A percentile compares a stretch with the other conserved stretches of the same genome.
These are phyloP conservation scores for Botrytis tulipae DNA, from an alignment of 2,329 filamentous ascomycete species.

Conservation along the genomic window DNA sequence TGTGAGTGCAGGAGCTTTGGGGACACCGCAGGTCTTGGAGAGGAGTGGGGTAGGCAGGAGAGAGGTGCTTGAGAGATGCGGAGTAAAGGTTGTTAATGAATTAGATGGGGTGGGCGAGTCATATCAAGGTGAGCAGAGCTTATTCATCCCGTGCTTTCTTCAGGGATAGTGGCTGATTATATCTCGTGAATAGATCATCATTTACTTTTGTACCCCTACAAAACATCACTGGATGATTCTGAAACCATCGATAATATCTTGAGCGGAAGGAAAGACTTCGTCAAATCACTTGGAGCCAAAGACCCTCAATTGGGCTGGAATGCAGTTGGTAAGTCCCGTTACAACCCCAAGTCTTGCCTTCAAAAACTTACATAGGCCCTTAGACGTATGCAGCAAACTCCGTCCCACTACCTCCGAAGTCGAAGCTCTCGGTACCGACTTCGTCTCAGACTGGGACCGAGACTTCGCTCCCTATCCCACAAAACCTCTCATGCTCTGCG, in stretches of 20 bases:
- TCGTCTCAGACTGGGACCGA: constrained; percentile 53
- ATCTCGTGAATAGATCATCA: constrained; percentile 45
- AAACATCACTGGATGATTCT: constrained; percentile 44
- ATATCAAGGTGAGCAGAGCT: constrained; percentile 44
- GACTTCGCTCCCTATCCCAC: constrained; percentile 47
- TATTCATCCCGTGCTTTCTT: neutral
- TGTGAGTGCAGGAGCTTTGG: constrained; percentile 42
- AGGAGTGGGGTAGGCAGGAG: constrained; percentile 59
- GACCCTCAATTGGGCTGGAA: constrained; percentile 58
- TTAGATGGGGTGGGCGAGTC: constrained; percentile 53
- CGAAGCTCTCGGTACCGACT: constrained; percentile 49
- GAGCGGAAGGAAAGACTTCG: constrained; percentile 47
- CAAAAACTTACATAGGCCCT: neutral
- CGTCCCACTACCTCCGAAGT: constrained; percentile 56
- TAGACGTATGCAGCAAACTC: constrained; percentile 55
- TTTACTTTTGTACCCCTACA: constrained; percentile 53
- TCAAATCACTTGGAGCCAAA: constrained; percentile 46
- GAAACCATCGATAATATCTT: constrained; percentile 56
- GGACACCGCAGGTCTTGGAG: constrained; percentile 51
- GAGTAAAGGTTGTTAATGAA: constrained; percentile 47
- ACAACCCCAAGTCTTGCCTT: neutral
- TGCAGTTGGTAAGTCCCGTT: constrained; percentile 39
- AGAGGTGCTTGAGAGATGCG: constrained; percentile 47
- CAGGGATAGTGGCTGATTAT: neutral
- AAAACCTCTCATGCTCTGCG: constrained; percentile 49